Base-by-base conservation (phyloP, 1,284 basidiomycete genomes). In the Pseudozyma tsukubaensis region DNA sequence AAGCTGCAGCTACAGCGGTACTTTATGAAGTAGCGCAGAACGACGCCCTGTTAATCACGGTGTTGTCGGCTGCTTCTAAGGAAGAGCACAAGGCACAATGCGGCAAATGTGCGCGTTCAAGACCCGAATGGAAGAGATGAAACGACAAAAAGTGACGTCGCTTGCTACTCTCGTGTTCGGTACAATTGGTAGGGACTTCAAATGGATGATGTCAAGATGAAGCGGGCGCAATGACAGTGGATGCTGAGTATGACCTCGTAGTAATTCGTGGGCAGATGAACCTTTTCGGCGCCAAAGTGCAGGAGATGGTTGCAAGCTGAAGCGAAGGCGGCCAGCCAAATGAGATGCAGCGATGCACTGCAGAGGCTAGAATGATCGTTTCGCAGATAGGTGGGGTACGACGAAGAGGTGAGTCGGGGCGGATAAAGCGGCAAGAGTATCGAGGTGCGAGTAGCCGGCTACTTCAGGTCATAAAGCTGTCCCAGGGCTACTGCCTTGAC, bases 11-110 rank as follows among this genome's bases (percentile, higher is more conserved):
- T 14, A 44, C 9, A n/a, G 44, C 37, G 56, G 39, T 34, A 34
- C 10, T 43, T n/a, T n/a, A 63, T 63, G 54, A 58, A 53, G 50
- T 57, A 54, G 57, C 37, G 64, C 58, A 53, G 36, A 24, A 67
- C 48, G 45, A 60, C 58, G 40, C 44, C 54, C 14, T 21, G 42
- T 16, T 16, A 43, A 9, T 14, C 42, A n/a, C 9, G 42, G 42
- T 18, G 42, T 4, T 43, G 16, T 14, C 42, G 16, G 14, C 9
- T 9, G 42, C 42, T 43, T 16, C 14, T 8, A 9, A 16, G 19
- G 19, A 18, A 18, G 16, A 18, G 16, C 42, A 18, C 42, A 43
- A 24, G 44, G 18, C 11, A 24, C 44, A 18, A 18, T 18, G 24
- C 10, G 19, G 16, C 24, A 24, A 12, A 45, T 11, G 18, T 18